Evolutionary conservation across 257 asterid genomes (phyloP).

Genomic region (Hygrophila difformis): DNA sequence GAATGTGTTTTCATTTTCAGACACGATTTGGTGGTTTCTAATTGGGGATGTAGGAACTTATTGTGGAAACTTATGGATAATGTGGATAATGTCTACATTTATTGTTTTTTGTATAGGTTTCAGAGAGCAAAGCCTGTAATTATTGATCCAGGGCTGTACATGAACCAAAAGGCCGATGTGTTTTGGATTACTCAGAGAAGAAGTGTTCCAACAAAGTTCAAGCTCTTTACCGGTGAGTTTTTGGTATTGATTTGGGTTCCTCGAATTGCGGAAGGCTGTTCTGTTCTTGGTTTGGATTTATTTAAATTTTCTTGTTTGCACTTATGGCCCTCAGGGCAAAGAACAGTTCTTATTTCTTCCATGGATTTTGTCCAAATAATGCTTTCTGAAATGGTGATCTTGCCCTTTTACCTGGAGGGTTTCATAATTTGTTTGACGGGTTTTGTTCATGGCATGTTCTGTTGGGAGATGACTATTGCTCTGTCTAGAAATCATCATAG

Average conservation of each 20-base stretch:
- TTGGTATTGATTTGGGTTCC: conserved; percentile 5
- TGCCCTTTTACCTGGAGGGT: background rate
- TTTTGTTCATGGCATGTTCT: background rate
- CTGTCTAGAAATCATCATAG: too few relatives aligned
- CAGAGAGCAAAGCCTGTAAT: conserved; percentile 90
- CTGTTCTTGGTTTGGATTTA: background rate
- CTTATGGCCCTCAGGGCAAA: background rate
- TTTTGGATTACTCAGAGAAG: conserved; percentile 91
- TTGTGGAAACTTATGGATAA: conserved; percentile 3
- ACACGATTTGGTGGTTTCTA: too few relatives aligned
- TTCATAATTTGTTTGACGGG: background rate
- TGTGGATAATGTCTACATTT: background rate
- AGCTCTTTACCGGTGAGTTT: conserved; percentile 69
- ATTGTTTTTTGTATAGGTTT: conserved; percentile 28
- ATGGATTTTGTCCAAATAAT: background rate
- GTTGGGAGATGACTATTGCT: background rate
- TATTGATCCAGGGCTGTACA: conserved; percentile 83
- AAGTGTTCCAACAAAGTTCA: conserved; percentile 90
- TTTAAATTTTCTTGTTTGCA: too few relatives aligned
- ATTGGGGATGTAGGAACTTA: conserved; percentile 1
- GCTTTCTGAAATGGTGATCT: background rate
- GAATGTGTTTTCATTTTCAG: background rate
- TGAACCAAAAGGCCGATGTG: conserved; percentile 68
- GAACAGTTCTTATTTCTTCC: background rate
- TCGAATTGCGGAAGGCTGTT: conserved; percentile 1